Conservation (phyloP, 139 green algal species). For the Coelastrella sp. region DNA sequence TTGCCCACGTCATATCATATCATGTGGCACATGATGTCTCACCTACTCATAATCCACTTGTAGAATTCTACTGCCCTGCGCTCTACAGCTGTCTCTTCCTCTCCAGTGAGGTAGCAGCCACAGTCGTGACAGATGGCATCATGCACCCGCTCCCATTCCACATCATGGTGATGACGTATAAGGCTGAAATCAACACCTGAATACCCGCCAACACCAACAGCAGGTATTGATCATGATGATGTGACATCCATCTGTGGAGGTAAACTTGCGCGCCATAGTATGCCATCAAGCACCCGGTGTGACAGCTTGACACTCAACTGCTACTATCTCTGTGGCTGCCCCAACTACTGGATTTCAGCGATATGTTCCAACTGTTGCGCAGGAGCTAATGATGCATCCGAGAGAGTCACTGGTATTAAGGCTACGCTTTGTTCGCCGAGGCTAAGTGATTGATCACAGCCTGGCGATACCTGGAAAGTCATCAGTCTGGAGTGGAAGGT, state of each 20-base stretch:
- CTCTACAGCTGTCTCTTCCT: constrained; percentile 17
- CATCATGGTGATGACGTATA: background rate
- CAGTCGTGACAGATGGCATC: background rate
- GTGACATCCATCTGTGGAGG: too few species aligned
- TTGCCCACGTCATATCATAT: background rate
- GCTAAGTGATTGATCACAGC: background rate
- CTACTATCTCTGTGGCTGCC: too few species aligned
- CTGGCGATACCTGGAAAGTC: background rate
- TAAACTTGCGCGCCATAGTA: too few species aligned
- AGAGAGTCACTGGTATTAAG: too few species aligned
- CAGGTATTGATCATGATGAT: background rate
- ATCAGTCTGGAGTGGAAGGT: background rate
- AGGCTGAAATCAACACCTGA: constrained; percentile 32
- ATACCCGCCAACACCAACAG: background rate
- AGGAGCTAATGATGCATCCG: too few species aligned
- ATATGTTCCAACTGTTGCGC: too few species aligned
- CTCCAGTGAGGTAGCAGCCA: constrained; percentile 24
- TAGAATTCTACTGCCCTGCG: constrained; percentile 15
- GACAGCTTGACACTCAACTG: too few species aligned
- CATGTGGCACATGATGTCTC: background rate
- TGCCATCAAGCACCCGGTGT: too few species aligned
- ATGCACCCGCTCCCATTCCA: background rate
- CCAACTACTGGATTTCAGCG: too few species aligned
- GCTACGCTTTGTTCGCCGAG: too few species aligned
- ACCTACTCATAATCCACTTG: constrained; percentile 29